Percentiles rank a stretch among this genome's conserved stretches.
phyloP scores from a whole-genome alignment of 2,329 filamentous ascomycete genomes.

The Colletotrichum shisoi region DNA sequence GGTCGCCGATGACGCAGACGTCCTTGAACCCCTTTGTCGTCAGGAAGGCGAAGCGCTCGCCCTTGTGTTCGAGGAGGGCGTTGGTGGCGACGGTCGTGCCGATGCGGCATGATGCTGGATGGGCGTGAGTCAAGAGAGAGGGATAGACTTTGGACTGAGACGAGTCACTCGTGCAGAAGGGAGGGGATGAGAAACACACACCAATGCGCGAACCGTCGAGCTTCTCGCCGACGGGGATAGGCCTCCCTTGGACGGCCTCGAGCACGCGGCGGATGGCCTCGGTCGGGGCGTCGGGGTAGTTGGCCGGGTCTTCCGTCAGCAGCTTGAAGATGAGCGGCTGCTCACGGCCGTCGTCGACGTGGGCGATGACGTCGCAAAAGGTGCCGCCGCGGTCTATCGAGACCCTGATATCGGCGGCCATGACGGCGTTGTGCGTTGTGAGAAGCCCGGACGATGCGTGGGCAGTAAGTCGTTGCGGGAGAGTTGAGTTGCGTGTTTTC shows the following conservation, averaged over 20 bases:
- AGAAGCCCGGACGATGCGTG: background rate
- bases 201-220: constrained; percentile 48
- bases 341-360: constrained; percentile 68
- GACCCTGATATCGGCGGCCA: constrained; percentile 43
- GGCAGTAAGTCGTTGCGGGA: too few species aligned
- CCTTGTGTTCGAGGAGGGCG: constrained; percentile 76
- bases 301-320: constrained; percentile 74
- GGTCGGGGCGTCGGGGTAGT: constrained; percentile 75
- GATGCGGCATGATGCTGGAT: constrained; percentile 74
- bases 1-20: constrained; percentile 76
- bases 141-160: background rate
- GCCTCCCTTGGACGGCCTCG: constrained; percentile 64
- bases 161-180: background rate
- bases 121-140: background rate
- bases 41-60: constrained; percentile 73
- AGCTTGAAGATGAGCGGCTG: constrained; percentile 74
- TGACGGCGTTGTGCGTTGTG: background rate
- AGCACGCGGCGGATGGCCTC: constrained; percentile 75
- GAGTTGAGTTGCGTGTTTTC: background rate
- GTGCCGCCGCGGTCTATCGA: constrained; percentile 70
- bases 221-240: constrained; percentile 57
- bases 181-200: constrained; percentile 27
- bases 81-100: constrained; percentile 80
- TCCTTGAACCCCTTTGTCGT: constrained; percentile 76
- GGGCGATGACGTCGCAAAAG: constrained; percentile 77